A percentile compares a stretch with the other conserved stretches of the same genome.
phyloP scores from a whole-genome alignment of 1,139 yeast genomes.

The Protomyces arabidopsidicola region DNA sequence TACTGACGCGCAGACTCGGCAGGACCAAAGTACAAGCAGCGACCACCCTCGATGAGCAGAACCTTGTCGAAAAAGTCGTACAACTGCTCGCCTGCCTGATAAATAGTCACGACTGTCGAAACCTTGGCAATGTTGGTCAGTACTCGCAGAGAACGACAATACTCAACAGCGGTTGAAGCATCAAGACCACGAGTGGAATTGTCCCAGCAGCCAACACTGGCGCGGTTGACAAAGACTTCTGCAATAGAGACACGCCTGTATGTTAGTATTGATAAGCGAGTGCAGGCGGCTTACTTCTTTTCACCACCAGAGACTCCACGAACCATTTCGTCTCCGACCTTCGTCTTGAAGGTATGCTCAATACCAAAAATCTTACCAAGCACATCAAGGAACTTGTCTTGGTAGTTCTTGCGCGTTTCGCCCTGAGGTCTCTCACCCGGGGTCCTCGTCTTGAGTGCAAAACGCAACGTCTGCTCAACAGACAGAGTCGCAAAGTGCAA shows the following conservation, averaged over 20 bases:
- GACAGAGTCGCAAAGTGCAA: slow-evolving; percentile 66
- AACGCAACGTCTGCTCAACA: slow-evolving; percentile 63
- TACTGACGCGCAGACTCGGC: slow-evolving; percentile 54
- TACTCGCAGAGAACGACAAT: slow-evolving; percentile 61
- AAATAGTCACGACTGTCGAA: slow-evolving; percentile 69
- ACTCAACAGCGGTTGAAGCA: slow-evolving; percentile 61
- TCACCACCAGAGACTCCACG: slow-evolving; percentile 86
- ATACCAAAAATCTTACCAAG: slow-evolving; percentile 65
- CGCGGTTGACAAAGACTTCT: slow-evolving; percentile 57
- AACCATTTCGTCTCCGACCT: slow-evolving; percentile 65
- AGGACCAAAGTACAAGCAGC: slow-evolving; percentile 70
- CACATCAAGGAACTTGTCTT: slow-evolving; percentile 56
- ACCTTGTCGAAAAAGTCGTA: slow-evolving; percentile 67
- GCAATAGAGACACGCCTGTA: slow-evolving; percentile 63
- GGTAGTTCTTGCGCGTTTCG: slow-evolving; percentile 61
- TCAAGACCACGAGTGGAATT: slow-evolving; percentile 70
- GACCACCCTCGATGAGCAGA: slow-evolving; percentile 65
- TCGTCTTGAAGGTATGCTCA: slow-evolving; percentile 61
- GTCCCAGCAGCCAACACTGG: slow-evolving; percentile 66
- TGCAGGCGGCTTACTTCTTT: slow-evolving; percentile 45
- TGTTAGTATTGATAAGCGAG: not conserved
- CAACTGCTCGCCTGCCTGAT: slow-evolving; percentile 77
- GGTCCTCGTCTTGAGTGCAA: slow-evolving; percentile 58
- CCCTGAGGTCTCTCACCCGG: slow-evolving; percentile 55
- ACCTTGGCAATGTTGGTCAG: slow-evolving; percentile 56